Base-by-base conservation (phyloP, 2,329 filamentous ascomycete species). In the Fusarium marasasianum region DNA sequence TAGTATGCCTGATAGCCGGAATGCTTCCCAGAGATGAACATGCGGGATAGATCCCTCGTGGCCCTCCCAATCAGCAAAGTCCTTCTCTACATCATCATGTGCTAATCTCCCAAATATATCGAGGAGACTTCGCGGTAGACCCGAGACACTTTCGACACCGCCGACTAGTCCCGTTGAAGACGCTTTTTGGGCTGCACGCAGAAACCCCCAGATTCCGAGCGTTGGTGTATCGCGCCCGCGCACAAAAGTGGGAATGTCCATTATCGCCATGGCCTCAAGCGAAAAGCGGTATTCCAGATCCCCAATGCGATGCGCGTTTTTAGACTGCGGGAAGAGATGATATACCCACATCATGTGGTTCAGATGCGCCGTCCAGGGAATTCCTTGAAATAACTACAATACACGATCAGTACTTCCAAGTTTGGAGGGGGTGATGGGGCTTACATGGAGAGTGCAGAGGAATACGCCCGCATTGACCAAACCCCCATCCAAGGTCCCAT, bases 21-120 rank as follows among this genome's bases (percentile, higher is more conserved):
- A 80, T 1, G 77, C 70, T 24, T 80, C 79, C 79, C 79, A 80
- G 7, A 80, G 70, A 40, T 80, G 78, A 35, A 73, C 76, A 31
- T 79, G 78, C 4, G 76, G 74, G 29, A 79, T 62, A 38, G 77
- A 67, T 1, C 79, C 79, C 11, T 75, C 68, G 4, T 79, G 64
- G 1, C 79, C 79, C 1, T 76, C 75, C 79, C 79, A 80, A 1
- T 45, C 45, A 17, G 62, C 61, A 35, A 80, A 56, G 1, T 66
- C 71, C 1, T 47, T 38, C 40, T 80, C 79, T 5, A 71, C 61
- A 14, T 66, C 60, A 8, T 63, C 40, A 18, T 51, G 33, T 5
- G 63, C 56, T 3, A 80, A 66, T 11, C 66, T 58, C 5, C 71
- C 75, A 26, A 80, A 69, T 12, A 80, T 72, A 40, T 80, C 79